phyloP scores from a whole-genome alignment of 441 rosid genomes.

The Omphalea diandra region DNA sequence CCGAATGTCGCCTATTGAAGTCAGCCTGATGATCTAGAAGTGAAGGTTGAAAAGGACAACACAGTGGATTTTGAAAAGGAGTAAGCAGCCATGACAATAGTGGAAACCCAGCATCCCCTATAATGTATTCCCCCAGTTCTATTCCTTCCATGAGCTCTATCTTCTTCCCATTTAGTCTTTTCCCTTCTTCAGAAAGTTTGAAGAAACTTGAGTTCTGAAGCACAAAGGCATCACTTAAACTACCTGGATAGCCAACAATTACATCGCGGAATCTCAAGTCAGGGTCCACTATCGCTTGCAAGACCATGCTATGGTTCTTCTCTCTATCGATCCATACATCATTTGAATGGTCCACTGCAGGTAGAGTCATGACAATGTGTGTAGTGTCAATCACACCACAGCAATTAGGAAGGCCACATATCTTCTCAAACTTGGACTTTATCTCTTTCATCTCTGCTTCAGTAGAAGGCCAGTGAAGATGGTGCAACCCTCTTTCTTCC shows the following conservation, averaged over 20 bases:
- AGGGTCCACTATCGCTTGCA: slow-evolving; percentile 83
- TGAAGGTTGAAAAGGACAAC: slow-evolving; percentile 50
- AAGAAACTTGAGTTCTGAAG: slow-evolving; percentile 67
- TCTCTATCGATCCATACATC: slow-evolving; percentile 69
- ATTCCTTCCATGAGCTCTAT: slow-evolving; percentile 45
- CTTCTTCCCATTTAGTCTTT: slow-evolving; percentile 55
- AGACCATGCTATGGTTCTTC: slow-evolving; percentile 78
- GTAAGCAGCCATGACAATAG: slow-evolving; percentile 79
- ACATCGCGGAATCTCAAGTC: slow-evolving; percentile 84
- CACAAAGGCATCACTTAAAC: slow-evolving; percentile 59
- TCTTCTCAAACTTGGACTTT: slow-evolving; percentile 74
- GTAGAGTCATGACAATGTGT: slow-evolving; percentile 70
- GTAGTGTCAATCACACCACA: slow-evolving; percentile 85
- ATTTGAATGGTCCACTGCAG: slow-evolving; percentile 61
- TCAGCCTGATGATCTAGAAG: slow-evolving; percentile 43
- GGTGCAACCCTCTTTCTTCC: slow-evolving; percentile 78
- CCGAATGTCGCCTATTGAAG: slow-evolving; percentile 68
- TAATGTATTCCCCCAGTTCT: slow-evolving; percentile 63
- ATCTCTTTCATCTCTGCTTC: slow-evolving; percentile 48
- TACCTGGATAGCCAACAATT: slow-evolving; percentile 85
- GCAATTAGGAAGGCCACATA: slow-evolving; percentile 74
- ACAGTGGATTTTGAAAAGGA: too few relatives aligned
- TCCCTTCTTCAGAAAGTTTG: slow-evolving; percentile 66
- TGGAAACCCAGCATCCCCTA: slow-evolving; percentile 76
- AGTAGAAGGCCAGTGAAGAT: slow-evolving; percentile 74